These are phyloP conservation scores for Rhizopogon rudus DNA, from an alignment of 768 basidiomycete genomes.

Conservation along the genomic window DNA sequence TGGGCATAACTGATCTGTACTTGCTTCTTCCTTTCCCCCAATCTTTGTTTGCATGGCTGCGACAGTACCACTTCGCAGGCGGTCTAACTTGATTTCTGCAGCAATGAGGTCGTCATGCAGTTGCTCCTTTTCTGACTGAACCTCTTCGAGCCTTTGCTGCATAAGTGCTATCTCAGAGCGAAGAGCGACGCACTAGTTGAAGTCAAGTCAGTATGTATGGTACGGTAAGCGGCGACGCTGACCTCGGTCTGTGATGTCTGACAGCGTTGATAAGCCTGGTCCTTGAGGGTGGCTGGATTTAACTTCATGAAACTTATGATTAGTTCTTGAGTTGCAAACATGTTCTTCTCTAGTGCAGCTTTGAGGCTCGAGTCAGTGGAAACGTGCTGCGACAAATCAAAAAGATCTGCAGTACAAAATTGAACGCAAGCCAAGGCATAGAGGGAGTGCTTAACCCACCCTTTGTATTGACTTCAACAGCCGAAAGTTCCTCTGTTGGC, in stretches of 20 bases:
- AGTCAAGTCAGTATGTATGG: conserved; percentile 6
- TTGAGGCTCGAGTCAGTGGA: conserved; percentile 26
- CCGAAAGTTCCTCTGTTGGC: conserved; percentile 43
- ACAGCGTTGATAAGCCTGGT: conserved; percentile 38
- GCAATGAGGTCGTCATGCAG: conserved; percentile 47
- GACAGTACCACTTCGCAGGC: conserved; percentile 52
- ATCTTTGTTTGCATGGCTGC: conserved; percentile 38
- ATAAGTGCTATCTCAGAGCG: conserved; percentile 54
- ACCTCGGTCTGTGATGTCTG: conserved; percentile 62
- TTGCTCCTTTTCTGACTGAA: conserved; percentile 41
- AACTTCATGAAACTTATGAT: conserved; percentile 50
- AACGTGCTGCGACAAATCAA: conserved; percentile 29
- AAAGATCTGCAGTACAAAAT: conserved; percentile 16
- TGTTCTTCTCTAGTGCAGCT: conserved; percentile 47
- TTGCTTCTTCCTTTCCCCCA: conserved; percentile 26
- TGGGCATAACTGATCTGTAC: conserved; percentile 23
- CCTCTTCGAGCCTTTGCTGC: conserved; percentile 45
- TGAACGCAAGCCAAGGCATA: background rate
- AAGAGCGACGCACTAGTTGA: conserved; percentile 47
- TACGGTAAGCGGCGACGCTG: conserved; percentile 11
- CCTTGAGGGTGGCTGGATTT: conserved; percentile 27
- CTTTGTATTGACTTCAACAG: conserved; percentile 35
- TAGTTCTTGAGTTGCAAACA: conserved; percentile 53
- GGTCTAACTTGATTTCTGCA: conserved; percentile 60
- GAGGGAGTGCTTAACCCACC: conserved; percentile 23